Conservation (phyloP, 2,329 filamentous ascomycete species). For the Claviceps spartinae region DNA sequence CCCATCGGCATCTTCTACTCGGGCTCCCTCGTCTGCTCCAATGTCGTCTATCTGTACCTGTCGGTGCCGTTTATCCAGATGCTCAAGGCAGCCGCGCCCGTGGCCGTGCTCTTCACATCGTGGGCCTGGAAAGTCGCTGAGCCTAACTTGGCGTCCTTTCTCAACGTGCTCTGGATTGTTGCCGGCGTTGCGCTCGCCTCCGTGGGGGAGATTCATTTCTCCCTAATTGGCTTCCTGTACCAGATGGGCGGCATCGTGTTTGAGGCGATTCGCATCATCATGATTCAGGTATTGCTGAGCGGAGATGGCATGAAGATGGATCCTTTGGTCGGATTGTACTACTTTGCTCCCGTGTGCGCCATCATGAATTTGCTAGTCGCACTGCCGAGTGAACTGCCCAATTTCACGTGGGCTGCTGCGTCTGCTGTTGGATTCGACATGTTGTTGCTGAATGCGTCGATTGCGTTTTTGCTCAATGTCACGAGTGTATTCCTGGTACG, state of each 20-base stretch:
- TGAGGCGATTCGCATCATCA: constrained; percentile 68
- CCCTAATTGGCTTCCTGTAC: constrained; percentile 49
- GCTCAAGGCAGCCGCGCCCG: constrained; percentile 55
- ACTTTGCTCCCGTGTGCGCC: constrained; percentile 76
- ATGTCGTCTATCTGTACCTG: constrained; percentile 54
- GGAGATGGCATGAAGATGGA: constrained; percentile 74
- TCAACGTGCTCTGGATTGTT: constrained; percentile 39
- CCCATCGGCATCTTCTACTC: constrained; percentile 55
- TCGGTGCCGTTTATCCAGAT: constrained; percentile 59
- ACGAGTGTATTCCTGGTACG: constrained; percentile 76
- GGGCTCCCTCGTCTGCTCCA: constrained; percentile 51
- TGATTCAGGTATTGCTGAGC: constrained; percentile 73
- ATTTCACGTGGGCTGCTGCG: constrained; percentile 52
- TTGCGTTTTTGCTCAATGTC: constrained; percentile 71
- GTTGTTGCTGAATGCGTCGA: constrained; percentile 58
- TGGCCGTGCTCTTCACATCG: constrained; percentile 51
- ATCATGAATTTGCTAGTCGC: constrained; percentile 65
- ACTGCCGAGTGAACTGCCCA: constrained; percentile 53
- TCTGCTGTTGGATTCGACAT: constrained; percentile 49
- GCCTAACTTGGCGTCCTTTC: constrained; percentile 29
- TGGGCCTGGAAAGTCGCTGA: constrained; percentile 43
- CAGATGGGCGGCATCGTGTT: constrained; percentile 67
- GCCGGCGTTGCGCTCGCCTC: constrained; percentile 38
- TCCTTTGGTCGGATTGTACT: constrained; percentile 76
- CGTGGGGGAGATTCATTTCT: constrained; percentile 55